Evolutionary conservation across 2,329 filamentous ascomycete species (phyloP), one percentile per base, ranked within the genome.

Genomic region (Aspergillus sp.): DNA sequence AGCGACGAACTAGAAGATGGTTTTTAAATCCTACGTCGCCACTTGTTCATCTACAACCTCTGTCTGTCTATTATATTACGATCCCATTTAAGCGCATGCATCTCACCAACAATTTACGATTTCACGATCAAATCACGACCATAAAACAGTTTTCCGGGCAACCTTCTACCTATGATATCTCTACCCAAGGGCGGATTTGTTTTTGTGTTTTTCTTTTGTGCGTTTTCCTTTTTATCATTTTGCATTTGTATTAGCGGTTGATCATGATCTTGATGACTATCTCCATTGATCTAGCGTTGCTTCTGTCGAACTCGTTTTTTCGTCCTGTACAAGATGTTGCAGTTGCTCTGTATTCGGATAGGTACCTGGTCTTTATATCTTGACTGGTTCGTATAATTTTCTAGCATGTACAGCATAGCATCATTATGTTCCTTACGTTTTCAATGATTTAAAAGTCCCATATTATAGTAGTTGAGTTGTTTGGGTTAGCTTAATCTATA

Each of bases 1-100:
- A 84, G 81, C 60, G 83, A 85, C 66, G 83, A 84, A 64, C 61
- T 85, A 51, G 80, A 82, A 17, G 79, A 79, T 44, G 68, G 66
- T 50, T 72, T 71, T 24, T 71, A 44, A 56, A 15, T 20, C 24
- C 34, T n/a, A 17, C n/a, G 24, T 49, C 8, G 37, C 20, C 27
- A 17, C 34, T 45, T 24, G 7, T 24, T 45, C 13, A 13, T 12
- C 15, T 5, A 46, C 12, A n/a, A 11, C 17, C 11, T 37, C 44
- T 24, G 17, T 40, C 15, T 17, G 5, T 6, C n/a, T 22, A 20
- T 41, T 19, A n/a, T 13, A 17, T 48, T 34, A 51, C 37, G 49
- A 42, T 33, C 9, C 12, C 9, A 52, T 45, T 45, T 6, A 40
- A 39, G 27, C 41, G 40, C 19, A 53, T 44, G 34, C 34, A 51